Base-by-base conservation (phyloP, 305 asterid genomes). In the Solanum hybrid region DNA sequence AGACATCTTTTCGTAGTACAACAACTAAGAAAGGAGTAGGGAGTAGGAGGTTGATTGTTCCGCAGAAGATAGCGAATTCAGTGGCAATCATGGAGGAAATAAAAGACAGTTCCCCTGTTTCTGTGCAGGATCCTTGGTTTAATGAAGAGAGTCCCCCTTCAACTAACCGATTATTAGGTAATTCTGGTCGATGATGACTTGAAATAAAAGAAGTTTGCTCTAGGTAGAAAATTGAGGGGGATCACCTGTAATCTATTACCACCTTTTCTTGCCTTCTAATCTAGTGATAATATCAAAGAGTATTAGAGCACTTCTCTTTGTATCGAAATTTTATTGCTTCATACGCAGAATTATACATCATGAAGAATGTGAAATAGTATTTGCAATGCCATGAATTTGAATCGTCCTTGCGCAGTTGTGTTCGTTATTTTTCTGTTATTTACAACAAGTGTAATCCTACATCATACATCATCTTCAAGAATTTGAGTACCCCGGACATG, bases 91-190 rank as follows among this genome's bases (percentile, higher is more conserved):
- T 91, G 88, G 95, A 92, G 57, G 94, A 91, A 86, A 77, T 87
- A 64, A 92, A 92, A 92, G 96, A 96, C 7, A 40, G 77, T 89
- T 96, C 98, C n/a, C 99, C 98, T 0, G 94, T 96, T 29, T 97
- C 99, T 51, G 97, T 96, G 79, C 98, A 95, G 84, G 98, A 96
- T 74, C 92, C 92, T 87, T 97, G 99, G 99, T 89, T 92, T 90
- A 96, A 98, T 89, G 96, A 95, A 90, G 92, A 94, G 78, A 95
- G 96, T 89, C 96, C 99, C 4, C 99, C 99, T 31, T 95, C 98
- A 39, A 92, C 99, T 76, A 95, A 95, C 91, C 94, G 95, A 92
- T 95, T 97, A 91, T 87, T 97, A 92, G 91, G 93, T 89, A 95
- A 94, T 90, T 67, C 92, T 75, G 95, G 90, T 88, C 88, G 86